Base-by-base conservation (phyloP, 345 rosid species). In the Euclidium syriacum region DNA sequence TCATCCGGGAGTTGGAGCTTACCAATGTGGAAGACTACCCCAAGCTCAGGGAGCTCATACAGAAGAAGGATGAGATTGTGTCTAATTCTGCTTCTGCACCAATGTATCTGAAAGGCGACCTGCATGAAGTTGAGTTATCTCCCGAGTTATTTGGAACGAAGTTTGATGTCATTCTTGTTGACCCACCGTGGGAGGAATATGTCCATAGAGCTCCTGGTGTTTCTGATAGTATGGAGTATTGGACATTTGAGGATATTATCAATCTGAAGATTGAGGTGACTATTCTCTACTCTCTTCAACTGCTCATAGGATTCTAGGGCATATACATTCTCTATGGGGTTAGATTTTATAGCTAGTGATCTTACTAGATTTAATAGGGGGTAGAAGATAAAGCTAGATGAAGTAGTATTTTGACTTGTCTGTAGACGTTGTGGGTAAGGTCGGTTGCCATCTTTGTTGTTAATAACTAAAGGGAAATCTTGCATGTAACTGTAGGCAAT, bases 131-230 rank as follows among this genome's bases (percentile, higher is more conserved):
- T 72, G 99, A 94, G 75, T 78, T 94, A 47, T 81, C 99, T 25
- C 86, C 97, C 0, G 99, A 94, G 67, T 80, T 85, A 71, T 90
- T 94, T 62, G 96, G 95, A 58, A 84, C 95, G 54, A 94, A 94
- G 85, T 94, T 94, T 62, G 99, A 94, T 79, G 99, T 94, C 35
- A 94, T 94, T 68, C 91, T 94, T 68, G 85, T 94, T 49, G 99
- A 94, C 59, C 99, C 99, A 38, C 99, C 99, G 7, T 94, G 97
- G 99, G 99, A 94, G 74, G 99, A 94, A 74, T 94, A 94, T 73
- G 99, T 87, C 68, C 99, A 94, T 72, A 84, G 97, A 29, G 99
- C 99, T 72, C 99, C 96, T 70, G 99, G 99, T 67, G 95, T 84
- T 64, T 87, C 95, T 51, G 99, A 94, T 79, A 90, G 87, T 71